phyloP scores from a whole-genome alignment of 1,139 yeast genomes.

The Hanseniaspora uvarum region DNA sequence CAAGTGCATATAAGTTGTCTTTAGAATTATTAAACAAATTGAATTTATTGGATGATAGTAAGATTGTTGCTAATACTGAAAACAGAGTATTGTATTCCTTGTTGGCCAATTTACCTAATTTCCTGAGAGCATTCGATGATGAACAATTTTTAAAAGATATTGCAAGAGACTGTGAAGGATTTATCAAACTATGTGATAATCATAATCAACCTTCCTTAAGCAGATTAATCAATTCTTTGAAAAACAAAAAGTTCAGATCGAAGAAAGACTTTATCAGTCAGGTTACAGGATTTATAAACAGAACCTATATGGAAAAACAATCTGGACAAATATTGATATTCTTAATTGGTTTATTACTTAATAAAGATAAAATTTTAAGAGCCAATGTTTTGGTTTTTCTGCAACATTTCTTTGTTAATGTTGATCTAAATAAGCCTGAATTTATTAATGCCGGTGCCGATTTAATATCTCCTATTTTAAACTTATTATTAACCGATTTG shows the following conservation, averaged over 20 bases:
- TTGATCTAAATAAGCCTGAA: slow-evolving; percentile 68
- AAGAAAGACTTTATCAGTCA: slow-evolving; percentile 82
- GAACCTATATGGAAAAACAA: slow-evolving; percentile 61
- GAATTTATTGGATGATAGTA: slow-evolving; percentile 57
- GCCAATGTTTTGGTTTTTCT: slow-evolving; percentile 67
- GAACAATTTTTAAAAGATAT: slow-evolving; percentile 45
- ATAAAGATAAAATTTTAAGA: slow-evolving; percentile 68
- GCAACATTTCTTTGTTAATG: slow-evolving; percentile 61
- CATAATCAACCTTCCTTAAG: slow-evolving; percentile 53
- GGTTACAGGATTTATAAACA: slow-evolving; percentile 56
- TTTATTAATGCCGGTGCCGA: slow-evolving; percentile 92
- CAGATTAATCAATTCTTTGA: slow-evolving; percentile 63
- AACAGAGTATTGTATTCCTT: slow-evolving; percentile 61
- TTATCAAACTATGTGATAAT: slow-evolving; percentile 52
- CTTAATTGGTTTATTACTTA: slow-evolving; percentile 66
- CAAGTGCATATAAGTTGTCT: slow-evolving; percentile 70
- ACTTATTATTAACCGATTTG: slow-evolving; percentile 72
- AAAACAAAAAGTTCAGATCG: slow-evolving; percentile 71
- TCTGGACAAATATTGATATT: slow-evolving; percentile 69
- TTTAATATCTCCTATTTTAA: slow-evolving; percentile 74
- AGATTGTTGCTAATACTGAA: slow-evolving; percentile 65
- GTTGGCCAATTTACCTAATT: slow-evolving; percentile 72
- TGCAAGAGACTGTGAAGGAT: slow-evolving; percentile 46
- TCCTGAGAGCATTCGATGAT: slow-evolving; percentile 63
- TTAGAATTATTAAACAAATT: slow-evolving; percentile 64